Base-by-base conservation (phyloP, 1,284 basidiomycete species). In the Flammula alnicola region DNA sequence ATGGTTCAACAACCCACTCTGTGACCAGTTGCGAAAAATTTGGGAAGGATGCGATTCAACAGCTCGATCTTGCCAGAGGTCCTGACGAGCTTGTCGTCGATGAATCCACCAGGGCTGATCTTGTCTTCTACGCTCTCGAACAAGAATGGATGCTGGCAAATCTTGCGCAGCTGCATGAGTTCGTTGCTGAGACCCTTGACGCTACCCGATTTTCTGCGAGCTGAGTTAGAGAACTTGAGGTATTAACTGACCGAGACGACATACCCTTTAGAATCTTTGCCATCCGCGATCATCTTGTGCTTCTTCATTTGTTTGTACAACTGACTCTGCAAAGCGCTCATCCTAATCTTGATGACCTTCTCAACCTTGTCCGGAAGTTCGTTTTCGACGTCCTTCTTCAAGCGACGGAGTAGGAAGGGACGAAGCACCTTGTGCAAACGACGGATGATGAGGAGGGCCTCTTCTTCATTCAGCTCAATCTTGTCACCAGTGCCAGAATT, bases 401-500 rank as follows among this genome's bases (percentile, higher is more conserved):
- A 74, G 51, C 97, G 81, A 63, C 97, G 86, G 47, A 99, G 79
- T 69, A 99, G 80, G 87, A 99, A 99, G 4, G 97, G 97, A 37
- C 96, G 86, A 19, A 99, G 81, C 61, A 99, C 96, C 76, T 99
- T 99, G 70, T 99, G 97, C 65, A 99, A 73, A 70, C 97, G 95
- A 59, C 95, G 89, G 69, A 99, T 97, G 64, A 99, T 95, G 48
- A 99, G 88, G 44, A 99, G 78, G 2, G 94, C 92, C 77, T 99
- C 97, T 91, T 99, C 97, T 90, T 99, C 97, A 74, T 97, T 98
- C 76, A 99, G 74, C 79, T 98, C 95, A 69, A 99, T 98, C 81
- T 96, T 97, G 72, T 99, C 96, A 16, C 89, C 88, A 0, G 90
- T 88, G 27, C 97, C 96, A 12, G 95, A 95, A 72, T 96, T 98